Conservation (phyloP, 106 monocot genomes). For the Dendrobium catenatum region DNA sequence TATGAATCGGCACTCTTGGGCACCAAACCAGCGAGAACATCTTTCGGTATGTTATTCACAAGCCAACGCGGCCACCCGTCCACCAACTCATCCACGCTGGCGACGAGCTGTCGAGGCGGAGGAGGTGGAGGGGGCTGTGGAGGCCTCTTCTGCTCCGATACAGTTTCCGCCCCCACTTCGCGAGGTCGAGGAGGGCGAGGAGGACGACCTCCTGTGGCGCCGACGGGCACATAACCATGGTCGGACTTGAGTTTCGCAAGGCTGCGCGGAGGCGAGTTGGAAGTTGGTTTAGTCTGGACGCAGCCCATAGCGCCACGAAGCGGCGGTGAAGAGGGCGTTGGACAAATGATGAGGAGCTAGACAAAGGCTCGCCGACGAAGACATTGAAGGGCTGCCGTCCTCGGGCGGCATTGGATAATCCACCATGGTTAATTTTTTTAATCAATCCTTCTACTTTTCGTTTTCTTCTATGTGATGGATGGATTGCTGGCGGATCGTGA, state of each 20-base stretch:
- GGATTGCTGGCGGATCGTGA: too few relatives aligned
- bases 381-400: slow-evolving; percentile 9
- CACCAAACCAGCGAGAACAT: slow-evolving; percentile 17
- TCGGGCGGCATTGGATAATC: slow-evolving; percentile 7
- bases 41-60: slow-evolving; percentile 15
- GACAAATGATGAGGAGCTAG: neutral
- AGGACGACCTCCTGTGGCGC: neutral
- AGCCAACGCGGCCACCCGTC: slow-evolving; percentile 28
- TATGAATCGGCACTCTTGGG: slow-evolving; percentile 24
- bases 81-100: slow-evolving; percentile 16
- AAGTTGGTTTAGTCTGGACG: slow-evolving; percentile 4
- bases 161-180: neutral
- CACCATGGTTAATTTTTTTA: neutral
- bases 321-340: neutral
- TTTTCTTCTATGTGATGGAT: neutral
- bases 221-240: neutral
- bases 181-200: neutral
- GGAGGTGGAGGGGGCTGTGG: neutral
- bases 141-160: neutral
- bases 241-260: slow-evolving; percentile 16
- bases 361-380: neutral
- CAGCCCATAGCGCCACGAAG: slow-evolving; percentile 2
- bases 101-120: neutral
- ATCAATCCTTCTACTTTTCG: neutral
- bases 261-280: neutral